phyloP scores from a whole-genome alignment of 2,329 filamentous ascomycete genomes.

The Tolypocladium amazonense region DNA sequence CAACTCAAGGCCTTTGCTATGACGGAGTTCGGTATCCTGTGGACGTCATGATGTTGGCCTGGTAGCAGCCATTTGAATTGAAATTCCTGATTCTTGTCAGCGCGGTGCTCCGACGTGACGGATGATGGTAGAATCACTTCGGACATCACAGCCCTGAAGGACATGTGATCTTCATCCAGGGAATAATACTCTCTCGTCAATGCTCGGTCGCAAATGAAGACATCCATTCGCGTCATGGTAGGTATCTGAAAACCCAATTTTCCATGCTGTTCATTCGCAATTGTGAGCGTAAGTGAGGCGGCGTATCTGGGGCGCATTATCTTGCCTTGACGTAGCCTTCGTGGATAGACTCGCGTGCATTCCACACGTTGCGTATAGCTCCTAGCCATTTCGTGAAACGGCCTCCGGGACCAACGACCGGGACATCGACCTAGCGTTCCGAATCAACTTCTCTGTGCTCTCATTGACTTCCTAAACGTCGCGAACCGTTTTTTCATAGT shows the following conservation, averaged over 20 bases:
- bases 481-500: conserved; percentile 4
- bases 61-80: conserved; percentile 5
- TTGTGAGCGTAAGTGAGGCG: not conserved
- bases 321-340: conserved; percentile 6
- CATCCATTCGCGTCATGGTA: conserved; percentile 8
- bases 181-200: conserved; percentile 7
- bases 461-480: not conserved
- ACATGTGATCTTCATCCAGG: conserved; percentile 5
- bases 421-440: conserved; percentile 5
- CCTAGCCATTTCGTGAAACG: conserved; percentile 7
- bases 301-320: not conserved
- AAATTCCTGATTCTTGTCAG: conserved; percentile 4
- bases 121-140: not conserved
- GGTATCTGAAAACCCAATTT: conserved; percentile 6
- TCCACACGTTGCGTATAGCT: conserved; percentile 5
- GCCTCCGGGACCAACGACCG: conserved; percentile 3
- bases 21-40: conserved; percentile 5
- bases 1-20: conserved; percentile 7
- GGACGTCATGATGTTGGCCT: conserved; percentile 2
- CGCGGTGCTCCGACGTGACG: not conserved
- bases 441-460: not conserved
- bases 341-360: conserved; percentile 4
- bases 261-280: not conserved
- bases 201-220: conserved; percentile 6
- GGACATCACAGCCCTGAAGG: conserved; percentile 5